Percentiles rank a stretch among this genome's conserved stretches.
These are phyloP conservation scores for Aspergillus hiratsukae DNA, from an alignment of 2,329 filamentous ascomycete species.

Conservation along the genomic window DNA sequence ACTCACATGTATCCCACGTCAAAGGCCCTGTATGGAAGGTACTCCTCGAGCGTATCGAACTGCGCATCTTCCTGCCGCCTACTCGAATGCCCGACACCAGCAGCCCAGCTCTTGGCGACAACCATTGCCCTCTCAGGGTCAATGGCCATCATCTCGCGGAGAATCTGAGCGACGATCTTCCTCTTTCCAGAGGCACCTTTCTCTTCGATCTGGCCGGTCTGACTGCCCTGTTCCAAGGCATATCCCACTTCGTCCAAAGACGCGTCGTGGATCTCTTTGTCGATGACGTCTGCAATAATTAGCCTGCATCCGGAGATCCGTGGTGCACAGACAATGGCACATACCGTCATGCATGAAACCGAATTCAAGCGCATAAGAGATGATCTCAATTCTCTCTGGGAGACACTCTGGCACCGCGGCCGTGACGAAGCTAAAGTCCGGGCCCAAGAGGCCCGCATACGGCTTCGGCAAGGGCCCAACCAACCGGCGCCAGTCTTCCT, in stretches of 20 bases:
- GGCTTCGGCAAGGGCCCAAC: conserved; percentile 22
- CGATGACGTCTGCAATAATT: background rate
- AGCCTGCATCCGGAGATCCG: background rate
- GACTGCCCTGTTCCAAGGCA: background rate
- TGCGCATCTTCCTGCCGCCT: conserved; percentile 4
- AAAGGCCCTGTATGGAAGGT: conserved; percentile 22
- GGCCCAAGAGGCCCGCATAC: conserved; percentile 28
- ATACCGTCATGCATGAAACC: conserved; percentile 39
- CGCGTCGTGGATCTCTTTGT: background rate
- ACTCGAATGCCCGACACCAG: background rate
- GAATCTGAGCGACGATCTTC: conserved; percentile 15
- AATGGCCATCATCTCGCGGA: conserved; percentile 26
- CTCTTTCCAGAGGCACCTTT: conserved; percentile 13
- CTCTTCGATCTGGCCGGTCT: background rate
- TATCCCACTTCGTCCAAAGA: background rate
- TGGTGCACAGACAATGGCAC: background rate
- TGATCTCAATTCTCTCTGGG: conserved; percentile 37
- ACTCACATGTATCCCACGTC: conserved; percentile 24
- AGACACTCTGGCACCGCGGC: conserved; percentile 36
- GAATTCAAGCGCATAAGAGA: conserved; percentile 40
- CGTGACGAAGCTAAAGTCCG: conserved; percentile 25
- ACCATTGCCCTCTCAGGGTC: conserved; percentile 19
- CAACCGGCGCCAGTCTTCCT: conserved; percentile 33
- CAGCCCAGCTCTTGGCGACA: conserved; percentile 25
- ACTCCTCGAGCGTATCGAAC: conserved; percentile 24